Evolutionary conservation across 2,329 filamentous ascomycete species (phyloP).

Genomic region (Neonectria sp.): DNA sequence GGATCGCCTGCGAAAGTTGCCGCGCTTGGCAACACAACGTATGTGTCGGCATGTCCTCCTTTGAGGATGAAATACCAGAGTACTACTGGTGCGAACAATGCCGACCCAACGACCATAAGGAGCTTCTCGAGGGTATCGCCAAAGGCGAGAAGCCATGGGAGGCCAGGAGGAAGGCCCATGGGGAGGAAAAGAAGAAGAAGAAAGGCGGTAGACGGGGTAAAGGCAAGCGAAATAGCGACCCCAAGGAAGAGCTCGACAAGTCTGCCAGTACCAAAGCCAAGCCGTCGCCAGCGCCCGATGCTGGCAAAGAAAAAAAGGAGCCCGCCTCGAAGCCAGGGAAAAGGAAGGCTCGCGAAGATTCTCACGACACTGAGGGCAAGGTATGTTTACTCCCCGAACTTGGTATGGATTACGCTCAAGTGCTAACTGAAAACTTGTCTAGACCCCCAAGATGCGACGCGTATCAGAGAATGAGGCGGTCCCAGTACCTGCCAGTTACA

Average conservation of each 20-base stretch:
- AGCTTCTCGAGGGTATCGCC: slow-evolving; percentile 82
- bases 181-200: slow-evolving; percentile 74
- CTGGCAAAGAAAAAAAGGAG: slow-evolving; percentile 66
- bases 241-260: slow-evolving; percentile 72
- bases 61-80: slow-evolving; percentile 83
- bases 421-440: slow-evolving; percentile 28
- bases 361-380: slow-evolving; percentile 67
- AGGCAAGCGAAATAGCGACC: slow-evolving; percentile 76
- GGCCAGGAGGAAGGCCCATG: slow-evolving; percentile 73
- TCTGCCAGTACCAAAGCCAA: slow-evolving; percentile 50
- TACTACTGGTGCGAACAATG: slow-evolving; percentile 96
- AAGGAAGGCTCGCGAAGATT: slow-evolving; percentile 71
- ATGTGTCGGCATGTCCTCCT: slow-evolving; percentile 88
- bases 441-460: slow-evolving; percentile 67
- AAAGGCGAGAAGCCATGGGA: slow-evolving; percentile 92
- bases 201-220: slow-evolving; percentile 74
- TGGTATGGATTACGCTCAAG: slow-evolving; percentile 7
- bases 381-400: slow-evolving; percentile 51
- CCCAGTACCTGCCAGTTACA: slow-evolving; percentile 57
- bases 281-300: slow-evolving; percentile 58
- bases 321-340: slow-evolving; percentile 63
- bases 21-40: slow-evolving; percentile 98
- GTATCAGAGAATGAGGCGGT: slow-evolving; percentile 65
- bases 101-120: slow-evolving; percentile 85
- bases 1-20: slow-evolving; percentile 97